Conservation (phyloP, 2,329 filamentous ascomycete species). For the Penicillium sp. region DNA sequence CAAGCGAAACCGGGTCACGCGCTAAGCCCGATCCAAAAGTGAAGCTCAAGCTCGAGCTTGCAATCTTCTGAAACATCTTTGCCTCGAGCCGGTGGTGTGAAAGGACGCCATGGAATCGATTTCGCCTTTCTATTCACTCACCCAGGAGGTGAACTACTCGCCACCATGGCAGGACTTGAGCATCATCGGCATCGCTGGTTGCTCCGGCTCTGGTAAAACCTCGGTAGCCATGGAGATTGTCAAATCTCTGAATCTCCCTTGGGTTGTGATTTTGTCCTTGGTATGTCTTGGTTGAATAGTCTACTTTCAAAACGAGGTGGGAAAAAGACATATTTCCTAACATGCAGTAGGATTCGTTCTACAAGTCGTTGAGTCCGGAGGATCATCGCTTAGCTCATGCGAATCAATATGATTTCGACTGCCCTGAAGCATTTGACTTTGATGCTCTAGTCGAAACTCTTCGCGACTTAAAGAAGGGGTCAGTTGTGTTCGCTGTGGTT, state of each 20-base stretch:
- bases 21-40: constrained; percentile 32
- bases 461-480: constrained; percentile 89
- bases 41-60: constrained; percentile 8
- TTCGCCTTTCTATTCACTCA: constrained; percentile 41
- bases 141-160: constrained; percentile 70
- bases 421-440: constrained; percentile 93
- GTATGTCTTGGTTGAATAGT: constrained; percentile 52
- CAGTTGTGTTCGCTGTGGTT: constrained; percentile 28
- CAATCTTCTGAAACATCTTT: not conserved
- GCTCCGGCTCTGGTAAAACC: constrained; percentile 94
- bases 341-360: constrained; percentile 81
- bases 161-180: constrained; percentile 96
- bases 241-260: constrained; percentile 84
- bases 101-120: constrained; percentile 39
- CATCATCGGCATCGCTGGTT: constrained; percentile 95
- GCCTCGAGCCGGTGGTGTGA: constrained; percentile 5
- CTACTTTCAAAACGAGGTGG: not conserved
- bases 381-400: constrained; percentile 79
- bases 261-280: constrained; percentile 98
- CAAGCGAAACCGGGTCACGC: constrained; percentile 36
- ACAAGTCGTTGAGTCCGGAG: constrained; percentile 82
- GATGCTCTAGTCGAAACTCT: constrained; percentile 81
- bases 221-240: constrained; percentile 92
- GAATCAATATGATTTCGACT: constrained; percentile 96
- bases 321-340: constrained; percentile 15